A percentile compares a stretch with the other conserved stretches of the same genome.
Conservation (phyloP, 2,329 filamentous ascomycete species). For the Trichoderma guizhouense region DNA sequence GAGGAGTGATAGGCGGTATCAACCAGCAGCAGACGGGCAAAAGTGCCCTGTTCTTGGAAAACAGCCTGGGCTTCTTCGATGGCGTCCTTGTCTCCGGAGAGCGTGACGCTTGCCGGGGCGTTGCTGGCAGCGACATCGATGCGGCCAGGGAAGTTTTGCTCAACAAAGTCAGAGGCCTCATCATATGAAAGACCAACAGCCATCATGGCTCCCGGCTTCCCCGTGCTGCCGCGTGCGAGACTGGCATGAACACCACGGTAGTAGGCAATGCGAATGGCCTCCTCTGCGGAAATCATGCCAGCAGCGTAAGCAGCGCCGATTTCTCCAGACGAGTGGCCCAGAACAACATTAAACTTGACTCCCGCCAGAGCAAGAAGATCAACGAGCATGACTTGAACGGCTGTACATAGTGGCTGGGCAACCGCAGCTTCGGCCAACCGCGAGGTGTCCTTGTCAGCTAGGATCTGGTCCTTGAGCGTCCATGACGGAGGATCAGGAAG, state of each 20-base stretch:
- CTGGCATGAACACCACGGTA: constrained; percentile 4
- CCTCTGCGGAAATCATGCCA: constrained; percentile 34
- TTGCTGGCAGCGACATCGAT: background rate
- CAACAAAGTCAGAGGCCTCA: background rate
- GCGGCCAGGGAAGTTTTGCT: background rate
- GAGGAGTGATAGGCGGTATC: constrained; percentile 5
- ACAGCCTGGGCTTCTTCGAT: background rate
- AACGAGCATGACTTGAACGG: constrained; percentile 29
- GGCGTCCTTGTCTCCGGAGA: background rate
- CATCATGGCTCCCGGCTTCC: background rate
- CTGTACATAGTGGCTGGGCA: constrained; percentile 31
- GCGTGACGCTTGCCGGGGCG: background rate
- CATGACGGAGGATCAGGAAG: constrained; percentile 1
- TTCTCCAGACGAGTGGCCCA: constrained; percentile 50
- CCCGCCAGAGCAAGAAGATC: constrained; percentile 29
- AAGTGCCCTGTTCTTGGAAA: background rate
- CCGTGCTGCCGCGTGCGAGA: background rate
- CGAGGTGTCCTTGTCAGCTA: background rate
- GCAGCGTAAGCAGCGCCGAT: constrained; percentile 50
- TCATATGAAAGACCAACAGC: background rate
- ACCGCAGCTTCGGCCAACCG: constrained; percentile 24
- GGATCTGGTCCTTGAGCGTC: constrained; percentile 1
- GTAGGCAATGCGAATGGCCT: constrained; percentile 22
- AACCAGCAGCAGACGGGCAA: background rate
- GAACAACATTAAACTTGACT: constrained; percentile 34